Base-by-base conservation (phyloP, 768 basidiomycete genomes). In the Suillus sp. region DNA sequence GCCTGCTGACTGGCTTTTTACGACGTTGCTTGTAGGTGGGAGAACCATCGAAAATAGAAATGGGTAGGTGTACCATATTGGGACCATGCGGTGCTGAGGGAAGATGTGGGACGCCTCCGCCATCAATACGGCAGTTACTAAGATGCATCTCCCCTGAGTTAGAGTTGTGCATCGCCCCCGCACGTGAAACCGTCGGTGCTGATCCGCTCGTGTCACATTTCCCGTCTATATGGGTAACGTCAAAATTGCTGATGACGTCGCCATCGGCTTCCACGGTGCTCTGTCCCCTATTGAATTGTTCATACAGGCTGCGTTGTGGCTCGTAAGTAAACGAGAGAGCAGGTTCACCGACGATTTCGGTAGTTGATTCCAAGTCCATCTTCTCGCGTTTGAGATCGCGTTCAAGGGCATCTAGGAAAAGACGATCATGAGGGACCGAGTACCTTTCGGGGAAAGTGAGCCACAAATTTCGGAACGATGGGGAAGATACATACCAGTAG, bases 351-450 rank as follows among this genome's bases (percentile, higher is more conserved):
- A 79, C 73, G 34, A 88, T 79, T 51, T 75, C 82, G 2, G 95
- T 96, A 2, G 96, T 96, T 1, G 95, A 84, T 72, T 95, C 93
- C 47, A 85, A 81, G 0, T 92, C 92, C 81, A 91, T 90, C 78
- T 95, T 96, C 77, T 97, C 96, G 37, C 96, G 86, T 80, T 96
- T 97, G 62, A 97, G 86, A 74, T 98, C 96, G 55, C 96, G 90
- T 75, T 98, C 96, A 55, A 98, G 86, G 22, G 96, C 96, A 72
- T 98, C 96, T 59, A 98, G 87, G 83, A 97, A 98, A 61, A 98
- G 89, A 38, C 95, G 90, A 74, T 98, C 96, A 65, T 98, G 96
- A 2, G 96, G 96, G 7, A 98, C 96, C 7, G 95, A 96, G 79
- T 94, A 97, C 94, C 93, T 96, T 40, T 57, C 27, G 38, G 20